Evolutionary conservation across 805 yeast genomes (phyloP).

Genomic region (Zygoascus tannicola): DNA sequence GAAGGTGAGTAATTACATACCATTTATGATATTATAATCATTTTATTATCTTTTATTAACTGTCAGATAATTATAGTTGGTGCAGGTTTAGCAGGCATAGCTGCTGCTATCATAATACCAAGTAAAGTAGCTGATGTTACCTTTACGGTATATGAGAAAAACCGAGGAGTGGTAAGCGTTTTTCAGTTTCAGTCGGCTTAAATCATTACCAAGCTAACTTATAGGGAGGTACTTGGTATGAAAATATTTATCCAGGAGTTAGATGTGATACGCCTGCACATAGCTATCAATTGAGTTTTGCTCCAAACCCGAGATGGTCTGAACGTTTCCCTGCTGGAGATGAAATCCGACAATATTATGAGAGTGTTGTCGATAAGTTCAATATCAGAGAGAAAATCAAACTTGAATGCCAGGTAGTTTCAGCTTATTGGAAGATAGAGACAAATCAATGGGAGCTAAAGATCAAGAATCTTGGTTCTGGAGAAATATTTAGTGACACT

Average conservation of each 20-base stretch:
- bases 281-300: slow-evolving; percentile 22
- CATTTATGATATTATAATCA: too few species aligned
- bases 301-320: slow-evolving; percentile 23
- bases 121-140: slow-evolving; percentile 9
- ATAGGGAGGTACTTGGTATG: slow-evolving; percentile 25
- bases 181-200: too few species aligned
- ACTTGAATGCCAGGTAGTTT: slow-evolving; percentile 15
- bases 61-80: slow-evolving; percentile 19
- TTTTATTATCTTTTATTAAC: too few species aligned
- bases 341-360: slow-evolving; percentile 21
- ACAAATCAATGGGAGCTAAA: slow-evolving; percentile 10
- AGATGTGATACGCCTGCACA: slow-evolving; percentile 23
- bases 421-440: slow-evolving; percentile 18
- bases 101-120: slow-evolving; percentile 19
- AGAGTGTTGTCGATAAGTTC: slow-evolving; percentile 19
- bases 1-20: too few species aligned
- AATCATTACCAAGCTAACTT: too few species aligned
- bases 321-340: slow-evolving; percentile 17
- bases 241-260: slow-evolving; percentile 21
- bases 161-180: slow-evolving; percentile 22
- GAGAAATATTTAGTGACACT: slow-evolving; percentile 13
- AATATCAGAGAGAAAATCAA: slow-evolving; percentile 16
- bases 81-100: slow-evolving; percentile 25
- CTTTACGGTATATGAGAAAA: slow-evolving; percentile 21
- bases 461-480: slow-evolving; percentile 6